Evolutionary conservation across 2,329 filamentous ascomycete species (phyloP), one percentile per base, ranked within the genome.

Genomic region (Calonectria hongkongensis): DNA sequence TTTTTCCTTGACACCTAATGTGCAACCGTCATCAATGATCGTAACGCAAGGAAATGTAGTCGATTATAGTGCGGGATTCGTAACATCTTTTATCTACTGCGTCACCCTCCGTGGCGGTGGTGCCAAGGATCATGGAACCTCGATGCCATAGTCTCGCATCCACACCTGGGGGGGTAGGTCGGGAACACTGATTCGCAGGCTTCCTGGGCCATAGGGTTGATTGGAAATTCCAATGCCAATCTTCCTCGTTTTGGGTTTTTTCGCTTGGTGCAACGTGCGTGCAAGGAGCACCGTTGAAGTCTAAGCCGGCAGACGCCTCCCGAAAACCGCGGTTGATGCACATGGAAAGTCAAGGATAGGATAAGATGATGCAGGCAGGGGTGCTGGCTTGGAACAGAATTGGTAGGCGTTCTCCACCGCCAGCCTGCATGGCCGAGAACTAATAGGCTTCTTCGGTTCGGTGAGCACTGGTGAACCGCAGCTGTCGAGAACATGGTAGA

Each of bases 1-100:
- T 69, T 36, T 60, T 15, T 68, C 10, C 43, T 70, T 66, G 67
- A 72, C 51, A 58, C 67, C 67, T 48, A 64, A 71, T 58, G 77
- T 77, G 62, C 68, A 45, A 79, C 74, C 51, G 43, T 45, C 47
- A 65, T 43, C 27, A 60, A 45, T 41, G 67, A 56, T 68, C 67
- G 73, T 66, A 68, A 65, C 66, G 68, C 64, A 60, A 71, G 18
- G 28, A 69, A 48, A 4, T 21, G n/a, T 56, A 50, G 41, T 68
- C 36, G 36, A 69, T 62, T 28, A 66, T 45, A 63, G 56, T 60
- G 63, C 50, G 58, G 21, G 43, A 48, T 10, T 54, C 36, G 41
- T 28, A 41, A 21, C 33, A 36, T 25, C 65, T 47, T 67, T 71
- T 74, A 60, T 74, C n/a, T 70, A 65, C 21, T 50, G 45, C n/a